Percentiles rank a stretch among this genome's conserved stretches.
These are phyloP conservation scores for Pseudogymnoascus sp. DNA, from an alignment of 2,329 filamentous ascomycete genomes.

Conservation along the genomic window DNA sequence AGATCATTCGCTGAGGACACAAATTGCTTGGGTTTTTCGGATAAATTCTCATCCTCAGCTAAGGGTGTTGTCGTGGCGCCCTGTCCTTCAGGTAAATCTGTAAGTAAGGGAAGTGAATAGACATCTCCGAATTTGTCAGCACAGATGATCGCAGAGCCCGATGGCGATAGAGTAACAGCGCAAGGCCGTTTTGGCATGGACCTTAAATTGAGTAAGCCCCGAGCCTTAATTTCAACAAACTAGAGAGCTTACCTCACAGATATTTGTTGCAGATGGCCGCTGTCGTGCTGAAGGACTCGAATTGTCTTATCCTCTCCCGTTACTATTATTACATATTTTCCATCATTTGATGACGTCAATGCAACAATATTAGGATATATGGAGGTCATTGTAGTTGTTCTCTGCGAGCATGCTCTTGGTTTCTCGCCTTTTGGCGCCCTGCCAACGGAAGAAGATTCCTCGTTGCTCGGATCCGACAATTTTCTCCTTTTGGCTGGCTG, in stretches of 20 bases:
- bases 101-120: slow-evolving; percentile 71
- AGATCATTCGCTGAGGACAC: slow-evolving; percentile 46
- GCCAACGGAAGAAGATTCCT: neutral
- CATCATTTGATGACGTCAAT: slow-evolving; percentile 53
- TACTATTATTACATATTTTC: slow-evolving; percentile 63
- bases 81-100: slow-evolving; percentile 13
- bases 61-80: slow-evolving; percentile 10
- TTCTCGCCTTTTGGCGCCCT: neutral
- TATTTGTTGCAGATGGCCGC: slow-evolving; percentile 54
- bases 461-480: slow-evolving; percentile 15
- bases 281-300: slow-evolving; percentile 65
- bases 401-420: slow-evolving; percentile 16
- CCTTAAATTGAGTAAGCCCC: slow-evolving; percentile 38
- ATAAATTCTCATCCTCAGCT: neutral
- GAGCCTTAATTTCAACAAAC: slow-evolving; percentile 11
- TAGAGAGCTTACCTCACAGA: slow-evolving; percentile 11
- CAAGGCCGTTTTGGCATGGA: slow-evolving; percentile 85
- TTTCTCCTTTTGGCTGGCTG: slow-evolving; percentile 27
- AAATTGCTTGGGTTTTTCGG: slow-evolving; percentile 25
- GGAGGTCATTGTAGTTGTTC: slow-evolving; percentile 24
- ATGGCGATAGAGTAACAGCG: slow-evolving; percentile 59
- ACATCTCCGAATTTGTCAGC: slow-evolving; percentile 98
- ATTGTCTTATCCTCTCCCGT: slow-evolving; percentile 90
- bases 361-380: slow-evolving; percentile 60
- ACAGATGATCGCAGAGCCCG: slow-evolving; percentile 64